Conservation (phyloP, 805 yeast genomes). For the Wickerhamiella sorbophila region DNA sequence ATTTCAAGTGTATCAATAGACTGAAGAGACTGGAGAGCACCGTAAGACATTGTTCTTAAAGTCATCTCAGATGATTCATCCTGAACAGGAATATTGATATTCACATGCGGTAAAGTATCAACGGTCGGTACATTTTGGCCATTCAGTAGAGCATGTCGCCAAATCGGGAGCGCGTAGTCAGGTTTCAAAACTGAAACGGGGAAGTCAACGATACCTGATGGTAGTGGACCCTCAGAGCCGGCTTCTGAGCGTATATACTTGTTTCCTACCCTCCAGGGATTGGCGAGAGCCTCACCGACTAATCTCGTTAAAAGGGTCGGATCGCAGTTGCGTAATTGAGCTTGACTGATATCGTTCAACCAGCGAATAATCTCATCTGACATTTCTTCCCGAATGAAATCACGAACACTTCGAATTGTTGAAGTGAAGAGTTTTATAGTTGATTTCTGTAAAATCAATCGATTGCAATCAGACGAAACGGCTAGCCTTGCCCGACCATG, state of each 20-base stretch:
- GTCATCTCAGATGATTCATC: neutral
- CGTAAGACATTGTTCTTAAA: constrained; percentile 1
- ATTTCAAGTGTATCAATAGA: neutral
- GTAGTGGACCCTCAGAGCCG: neutral
- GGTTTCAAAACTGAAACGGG: neutral
- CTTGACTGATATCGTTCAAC: constrained; percentile 43
- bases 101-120: neutral
- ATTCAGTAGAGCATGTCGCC: constrained; percentile 1
- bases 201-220: neutral
- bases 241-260: neutral
- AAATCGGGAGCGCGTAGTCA: neutral
- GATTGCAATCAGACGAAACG: constrained; percentile 37
- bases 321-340: constrained; percentile 30
- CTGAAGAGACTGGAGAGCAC: neutral
- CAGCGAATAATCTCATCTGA: constrained; percentile 56
- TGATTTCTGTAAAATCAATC: constrained; percentile 40
- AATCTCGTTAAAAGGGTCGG: constrained; percentile 34
- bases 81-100: neutral
- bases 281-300: constrained; percentile 43
- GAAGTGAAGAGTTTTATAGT: constrained; percentile 40
- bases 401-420: constrained; percentile 52
- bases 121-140: constrained; percentile 1
- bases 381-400: constrained; percentile 67
- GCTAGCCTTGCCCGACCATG: constrained; percentile 60
- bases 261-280: constrained; percentile 46